Evolutionary conservation across 192 early-diverging fungal species (phyloP), one percentile per base, ranked within the genome.

Genomic region (Diversispora eburnea): DNA sequence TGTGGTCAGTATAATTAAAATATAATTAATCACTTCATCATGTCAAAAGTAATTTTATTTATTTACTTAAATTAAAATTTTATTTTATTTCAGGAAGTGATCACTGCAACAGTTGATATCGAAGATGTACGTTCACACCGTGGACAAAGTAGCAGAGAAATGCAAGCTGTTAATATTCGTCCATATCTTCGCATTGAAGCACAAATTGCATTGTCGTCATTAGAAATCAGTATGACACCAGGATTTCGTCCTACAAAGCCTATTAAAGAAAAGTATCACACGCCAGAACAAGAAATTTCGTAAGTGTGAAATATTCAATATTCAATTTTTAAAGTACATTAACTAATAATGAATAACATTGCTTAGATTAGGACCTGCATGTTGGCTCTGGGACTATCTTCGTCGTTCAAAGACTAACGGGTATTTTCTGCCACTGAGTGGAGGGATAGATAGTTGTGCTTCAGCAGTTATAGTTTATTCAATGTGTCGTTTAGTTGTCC

Each of bases 301-400:
- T 82, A 75, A 69, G 22, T 33, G 25, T 33, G 1, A 8, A 19
- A 25, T 7, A 84, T 70, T 42, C 7, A 78, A 12, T 15, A 41
- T 43, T 19, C n/a, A 20, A 65, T 46, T n/a, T 60, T n/a, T 69
- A 3, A n/a, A 8, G 9, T 8, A 8, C 22, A 20, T 51, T n/a
- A 17, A 8, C 9, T 39, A 78, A 49, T n/a, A 77, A 42, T 71
- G 10, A 17, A 3, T 15, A 41, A 42, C 17, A 47, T 47, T 49
- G n/a, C 45, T 74, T 60, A 90, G 86, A 10, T 75, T 93, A 62
- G 96, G 97, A 15, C 97, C 97, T 22, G 96, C 97, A 3, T 98
- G 98, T 85, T 99, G 98, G 98, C 86, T 99, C 22, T 99, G 98
- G 98, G 98, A 99, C 78, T 99, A 99, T 74, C 83, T 99, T 47